Evolutionary conservation across 2,329 filamentous ascomycete genomes (phyloP), one percentile per base, ranked within the genome.

Genomic region (Scedosporium dehoogii): DNA sequence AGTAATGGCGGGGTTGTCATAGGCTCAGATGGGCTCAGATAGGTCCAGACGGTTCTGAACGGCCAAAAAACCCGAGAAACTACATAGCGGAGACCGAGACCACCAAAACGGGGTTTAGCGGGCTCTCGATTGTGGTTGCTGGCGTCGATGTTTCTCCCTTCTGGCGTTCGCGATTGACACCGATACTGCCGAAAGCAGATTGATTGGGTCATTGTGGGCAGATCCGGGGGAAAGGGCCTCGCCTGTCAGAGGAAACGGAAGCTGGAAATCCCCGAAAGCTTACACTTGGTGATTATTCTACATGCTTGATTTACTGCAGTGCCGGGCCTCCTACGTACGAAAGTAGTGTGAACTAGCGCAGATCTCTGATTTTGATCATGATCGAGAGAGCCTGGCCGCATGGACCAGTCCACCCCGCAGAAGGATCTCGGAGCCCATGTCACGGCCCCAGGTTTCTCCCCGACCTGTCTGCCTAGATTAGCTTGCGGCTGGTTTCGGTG

Each of bases 1-100:
- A 66, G 64, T 70, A 75, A 75, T 75, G 67, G 70, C 69, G 70
- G 71, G 71, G 70, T 69, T 67, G 59, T 69, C 64, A 75, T 74
- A 71, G 72, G 71, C 65, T 65, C 58, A 6, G 62, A 27, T 38
- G 18, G 18, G 44, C 46, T 27, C 46, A 6, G 33, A 58, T 60
- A 38, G 58, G 29, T 42, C 58, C 42, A 12, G 33, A 38, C 33
- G 33, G 10, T 12, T 38, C 33, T 38, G 33, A 38, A 12, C 33
- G 33, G 10, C 33, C 33, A 38, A 38, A 38, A 38, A 38, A 12
- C 33, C 33, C 33, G 33, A 38, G 33, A 38, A 14, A 10, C 33
- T 38, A n/a, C n/a, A n/a, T n/a, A 38, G 33, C 42, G 59, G 48
- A 55, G 48, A 61, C 48, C 59, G 59, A 56, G 59, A 18, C 29